These are phyloP conservation scores for Cercis canadensis DNA, from an alignment of 306 rosid genomes.

Conservation along the genomic window DNA sequence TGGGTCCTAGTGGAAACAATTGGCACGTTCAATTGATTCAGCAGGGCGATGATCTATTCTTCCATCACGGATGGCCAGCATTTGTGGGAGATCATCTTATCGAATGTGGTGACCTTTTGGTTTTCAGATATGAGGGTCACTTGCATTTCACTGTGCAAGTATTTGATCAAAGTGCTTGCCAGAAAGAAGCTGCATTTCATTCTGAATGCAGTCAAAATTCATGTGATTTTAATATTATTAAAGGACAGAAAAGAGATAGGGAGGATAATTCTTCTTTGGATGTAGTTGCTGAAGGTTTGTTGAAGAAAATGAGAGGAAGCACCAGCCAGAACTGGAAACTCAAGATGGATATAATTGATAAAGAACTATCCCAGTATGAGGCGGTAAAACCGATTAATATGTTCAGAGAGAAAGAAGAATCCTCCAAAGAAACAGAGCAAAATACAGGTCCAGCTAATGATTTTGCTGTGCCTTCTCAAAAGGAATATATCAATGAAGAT, in stretches of 20 bases:
- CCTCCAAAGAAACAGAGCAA: slow-evolving; percentile 35
- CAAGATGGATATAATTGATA: slow-evolving; percentile 32
- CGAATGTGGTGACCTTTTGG: slow-evolving; percentile 83
- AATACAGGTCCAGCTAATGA: slow-evolving; percentile 34
- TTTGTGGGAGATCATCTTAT: slow-evolving; percentile 74
- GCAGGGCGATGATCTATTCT: slow-evolving; percentile 62
- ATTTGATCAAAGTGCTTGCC: slow-evolving; percentile 81
- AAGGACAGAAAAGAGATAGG: slow-evolving; percentile 45
- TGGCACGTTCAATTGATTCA: slow-evolving; percentile 69
- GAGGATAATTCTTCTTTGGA: slow-evolving; percentile 54
- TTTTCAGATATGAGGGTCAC: slow-evolving; percentile 78
- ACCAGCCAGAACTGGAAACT: slow-evolving; percentile 45
- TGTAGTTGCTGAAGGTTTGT: slow-evolving; percentile 43
- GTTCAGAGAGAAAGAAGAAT: slow-evolving; percentile 50
- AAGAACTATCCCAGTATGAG: slow-evolving; percentile 45
- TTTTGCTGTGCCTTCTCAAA: slow-evolving; percentile 37
- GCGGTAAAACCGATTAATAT: slow-evolving; percentile 43
- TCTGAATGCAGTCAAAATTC: slow-evolving; percentile 63
- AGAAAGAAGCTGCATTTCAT: slow-evolving; percentile 81
- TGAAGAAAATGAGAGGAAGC: slow-evolving; percentile 62
- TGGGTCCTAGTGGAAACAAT: slow-evolving; percentile 78
- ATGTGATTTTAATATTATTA: slow-evolving; percentile 27
- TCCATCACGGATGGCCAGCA: slow-evolving; percentile 73
- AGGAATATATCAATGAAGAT: slow-evolving; percentile 46
- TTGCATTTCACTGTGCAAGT: slow-evolving; percentile 75